These are phyloP conservation scores for Monosporascus sp. DNA, from an alignment of 2,329 filamentous ascomycete genomes.

Conservation along the genomic window DNA sequence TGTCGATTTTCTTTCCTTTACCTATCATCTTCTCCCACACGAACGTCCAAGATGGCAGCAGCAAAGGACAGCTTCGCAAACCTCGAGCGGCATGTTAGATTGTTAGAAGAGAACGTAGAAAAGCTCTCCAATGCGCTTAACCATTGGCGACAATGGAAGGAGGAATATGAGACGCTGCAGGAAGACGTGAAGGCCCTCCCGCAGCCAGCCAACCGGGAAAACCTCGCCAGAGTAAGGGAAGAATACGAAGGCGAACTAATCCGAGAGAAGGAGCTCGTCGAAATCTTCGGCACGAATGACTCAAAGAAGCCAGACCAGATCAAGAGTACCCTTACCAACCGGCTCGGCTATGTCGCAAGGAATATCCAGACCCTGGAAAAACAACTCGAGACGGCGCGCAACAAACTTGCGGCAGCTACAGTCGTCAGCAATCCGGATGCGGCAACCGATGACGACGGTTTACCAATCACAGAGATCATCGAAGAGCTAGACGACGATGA, in stretches of 20 bases:
- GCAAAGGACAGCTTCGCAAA: constrained; percentile 52
- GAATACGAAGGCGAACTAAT: constrained; percentile 61
- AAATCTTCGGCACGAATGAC: constrained; percentile 39
- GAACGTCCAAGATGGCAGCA: constrained; percentile 30
- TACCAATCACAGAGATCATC: constrained; percentile 83
- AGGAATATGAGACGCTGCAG: constrained; percentile 84
- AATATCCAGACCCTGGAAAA: constrained; percentile 63
- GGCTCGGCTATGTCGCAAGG: constrained; percentile 83
- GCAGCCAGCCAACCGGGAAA: constrained; percentile 41
- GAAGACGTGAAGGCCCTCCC: constrained; percentile 65
- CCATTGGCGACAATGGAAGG: constrained; percentile 87
- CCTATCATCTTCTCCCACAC: neutral
- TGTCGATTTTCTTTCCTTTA: too few relatives aligned
- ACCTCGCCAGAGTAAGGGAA: constrained; percentile 53
- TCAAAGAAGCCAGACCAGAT: constrained; percentile 57
- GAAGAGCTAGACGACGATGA: constrained; percentile 90
- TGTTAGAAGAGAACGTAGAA: constrained; percentile 70
- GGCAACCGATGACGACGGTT: constrained; percentile 56
- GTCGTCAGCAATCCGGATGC: constrained; percentile 56
- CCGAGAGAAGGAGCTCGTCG: constrained; percentile 51
- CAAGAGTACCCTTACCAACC: constrained; percentile 61
- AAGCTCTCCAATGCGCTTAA: constrained; percentile 71
- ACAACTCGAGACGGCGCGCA: constrained; percentile 59
- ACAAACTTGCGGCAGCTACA: constrained; percentile 61
- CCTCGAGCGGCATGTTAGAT: constrained; percentile 68